A percentile compares a stretch with the other conserved stretches of the same genome.
phyloP scores from a whole-genome alignment of 1,139 yeast genomes.

The Magnusiomyces tetraspermus region DNA sequence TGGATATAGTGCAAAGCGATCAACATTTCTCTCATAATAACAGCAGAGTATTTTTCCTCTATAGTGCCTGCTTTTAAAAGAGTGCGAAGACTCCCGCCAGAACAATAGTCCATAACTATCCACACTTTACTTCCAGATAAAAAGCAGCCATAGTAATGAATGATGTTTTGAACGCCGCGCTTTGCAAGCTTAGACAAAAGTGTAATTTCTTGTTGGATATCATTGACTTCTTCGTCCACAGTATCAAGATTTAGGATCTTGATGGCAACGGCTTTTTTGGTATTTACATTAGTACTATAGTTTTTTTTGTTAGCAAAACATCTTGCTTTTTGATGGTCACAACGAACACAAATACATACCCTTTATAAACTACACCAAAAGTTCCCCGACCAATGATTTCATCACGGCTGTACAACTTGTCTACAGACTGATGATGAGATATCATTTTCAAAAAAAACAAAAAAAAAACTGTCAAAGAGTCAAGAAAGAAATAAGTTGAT shows the following conservation, averaged over 20 bases:
- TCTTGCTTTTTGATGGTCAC: no score
- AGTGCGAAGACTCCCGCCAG: conserved; percentile 91
- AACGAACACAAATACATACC: conserved; percentile 23
- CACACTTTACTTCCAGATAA: conserved; percentile 81
- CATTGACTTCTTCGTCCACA: conserved; percentile 86
- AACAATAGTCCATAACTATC: conserved; percentile 97
- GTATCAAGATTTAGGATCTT: conserved; percentile 89
- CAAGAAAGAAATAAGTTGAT: no score
- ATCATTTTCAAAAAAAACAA: no score
- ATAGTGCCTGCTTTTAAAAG: conserved; percentile 78
- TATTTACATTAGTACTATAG: conserved; percentile 38
- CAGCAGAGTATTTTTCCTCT: conserved; percentile 75
- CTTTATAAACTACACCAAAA: conserved; percentile 94
- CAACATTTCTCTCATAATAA: conserved; percentile 71
- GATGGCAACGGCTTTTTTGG: conserved; percentile 79
- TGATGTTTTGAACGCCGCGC: conserved; percentile 67
- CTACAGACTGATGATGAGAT: conserved; percentile 17
- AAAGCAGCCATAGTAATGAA: conserved; percentile 85
- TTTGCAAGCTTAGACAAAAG: conserved; percentile 73
- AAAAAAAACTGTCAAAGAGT: no score
- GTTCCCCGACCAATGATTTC: conserved; percentile 94
- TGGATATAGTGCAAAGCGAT: conserved; percentile 76
- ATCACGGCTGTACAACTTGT: conserved; percentile 53
- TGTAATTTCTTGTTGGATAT: conserved; percentile 88
- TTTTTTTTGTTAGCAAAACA: neutral